Evolutionary conservation across 2,329 filamentous ascomycete species (phyloP), one percentile per base, ranked within the genome.

Genomic region (Orbilia brochopaga): DNA sequence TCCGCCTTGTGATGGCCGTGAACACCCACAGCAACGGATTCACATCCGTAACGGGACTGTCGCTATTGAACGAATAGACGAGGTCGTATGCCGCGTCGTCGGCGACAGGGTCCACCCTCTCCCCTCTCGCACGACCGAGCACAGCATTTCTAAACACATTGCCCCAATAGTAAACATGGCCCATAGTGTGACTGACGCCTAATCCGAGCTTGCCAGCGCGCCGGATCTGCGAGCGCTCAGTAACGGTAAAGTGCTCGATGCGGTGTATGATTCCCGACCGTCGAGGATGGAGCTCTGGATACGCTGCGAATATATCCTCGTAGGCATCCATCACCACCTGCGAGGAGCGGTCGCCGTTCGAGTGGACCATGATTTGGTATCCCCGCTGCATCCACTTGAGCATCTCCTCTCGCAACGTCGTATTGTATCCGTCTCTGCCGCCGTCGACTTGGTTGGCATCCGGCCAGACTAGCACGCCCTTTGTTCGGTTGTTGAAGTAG

Each of bases 221-320:
- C 15, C 3, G 15, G 10, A 72, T 32, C 13, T 64, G 55, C 3
- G 60, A 17, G 5, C 40, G 17, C 24, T 72, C 42, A 0, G 67
- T 61, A 8, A 72, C 67, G 1, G 67, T 72, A 19, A 72, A 72
- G 35, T 72, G 67, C 24, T 72, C 67, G n/a, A 65, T 65, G 17
- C 67, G 48, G 27, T 72, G 67, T 4, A 65, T 51, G 23, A 65
- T 56, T 0, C 55, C 56, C 13, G 44, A 44, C 10, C 15, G 11
- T 4, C 46, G 30, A 32, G 58, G 58, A 15, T 62, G 10, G 11
- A 57, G 17, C 1, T 51, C 4, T 10, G 67, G 67, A n/a, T 65
- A 57, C 15, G 51, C 6, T 6, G 11, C 17, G 17, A 56, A 64
- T 30, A 72, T 72, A 5, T 35, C 51, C n/a, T 42, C 54, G 21